phyloP scores from a whole-genome alignment of 1,139 yeast genomes.

The Candida frijolesensis region DNA sequence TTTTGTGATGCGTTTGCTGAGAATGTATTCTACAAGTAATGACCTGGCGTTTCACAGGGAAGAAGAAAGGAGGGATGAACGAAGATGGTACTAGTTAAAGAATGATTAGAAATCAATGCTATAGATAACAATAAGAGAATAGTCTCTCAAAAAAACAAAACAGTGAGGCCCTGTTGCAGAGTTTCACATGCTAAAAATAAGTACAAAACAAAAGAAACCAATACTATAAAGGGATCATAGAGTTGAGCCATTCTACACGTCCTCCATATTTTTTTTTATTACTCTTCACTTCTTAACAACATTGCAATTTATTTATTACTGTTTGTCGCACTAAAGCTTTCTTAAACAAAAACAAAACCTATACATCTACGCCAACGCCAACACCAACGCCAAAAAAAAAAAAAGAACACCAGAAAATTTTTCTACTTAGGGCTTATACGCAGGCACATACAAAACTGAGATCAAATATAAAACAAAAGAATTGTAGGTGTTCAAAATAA shows the following conservation, averaged over 20 bases:
- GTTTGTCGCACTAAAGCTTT: background rate
- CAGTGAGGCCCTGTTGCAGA: background rate
- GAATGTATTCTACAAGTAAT: background rate
- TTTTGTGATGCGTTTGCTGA: background rate
- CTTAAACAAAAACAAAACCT: background rate
- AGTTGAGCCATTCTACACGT: too few relatives aligned
- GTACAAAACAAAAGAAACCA: background rate
- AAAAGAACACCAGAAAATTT: constrained; percentile 1
- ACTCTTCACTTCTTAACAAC: background rate
- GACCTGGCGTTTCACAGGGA: too few relatives aligned
- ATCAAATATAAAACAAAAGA: background rate
- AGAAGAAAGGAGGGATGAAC: too few relatives aligned
- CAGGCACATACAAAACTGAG: constrained; percentile 2
- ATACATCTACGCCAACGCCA: background rate
- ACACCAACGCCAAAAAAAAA: background rate
- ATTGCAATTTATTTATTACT: too few relatives aligned
- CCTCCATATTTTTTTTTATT: background rate
- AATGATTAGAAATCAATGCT: too few relatives aligned
- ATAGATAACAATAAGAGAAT: too few relatives aligned
- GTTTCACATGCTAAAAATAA: constrained; percentile 1
- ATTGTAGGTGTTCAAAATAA: background rate
- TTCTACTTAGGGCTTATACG: background rate
- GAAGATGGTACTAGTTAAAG: too few relatives aligned
- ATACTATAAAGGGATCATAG: too few relatives aligned
- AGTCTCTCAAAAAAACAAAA: too few relatives aligned